These are phyloP conservation scores for Saccharomycopsis vini DNA, from an alignment of 805 yeast species.

Conservation along the genomic window DNA sequence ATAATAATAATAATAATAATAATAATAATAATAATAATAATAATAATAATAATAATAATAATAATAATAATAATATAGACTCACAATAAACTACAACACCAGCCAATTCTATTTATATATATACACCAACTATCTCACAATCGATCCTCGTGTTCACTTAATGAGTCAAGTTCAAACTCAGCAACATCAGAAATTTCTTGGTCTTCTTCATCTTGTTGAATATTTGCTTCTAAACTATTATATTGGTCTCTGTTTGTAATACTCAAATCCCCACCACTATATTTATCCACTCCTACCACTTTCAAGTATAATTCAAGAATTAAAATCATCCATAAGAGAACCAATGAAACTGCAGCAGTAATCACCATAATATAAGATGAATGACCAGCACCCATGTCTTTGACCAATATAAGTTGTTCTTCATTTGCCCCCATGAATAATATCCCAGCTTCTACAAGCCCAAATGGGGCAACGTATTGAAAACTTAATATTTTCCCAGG, in stretches of 20 bases:
- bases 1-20: too few relatives aligned
- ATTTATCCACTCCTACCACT: conserved; percentile 23
- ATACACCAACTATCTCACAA: neutral
- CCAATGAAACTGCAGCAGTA: conserved; percentile 62
- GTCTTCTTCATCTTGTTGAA: neutral
- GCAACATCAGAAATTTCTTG: neutral
- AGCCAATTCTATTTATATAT: neutral
- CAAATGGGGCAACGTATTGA: conserved; percentile 82
- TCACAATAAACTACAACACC: neutral
- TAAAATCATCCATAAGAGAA: conserved; percentile 57
- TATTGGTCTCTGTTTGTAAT: neutral
- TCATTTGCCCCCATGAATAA: conserved; percentile 90
- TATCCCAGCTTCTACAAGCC: conserved; percentile 68
- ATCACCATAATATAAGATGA: conserved; percentile 71
- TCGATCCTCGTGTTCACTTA: neutral
- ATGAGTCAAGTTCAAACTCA: conserved; percentile 12
- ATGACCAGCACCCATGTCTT: conserved; percentile 73
- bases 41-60: too few relatives aligned
- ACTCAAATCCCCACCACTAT: conserved; percentile 4
- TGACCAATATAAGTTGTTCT: conserved; percentile 68
- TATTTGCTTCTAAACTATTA: conserved; percentile 5
- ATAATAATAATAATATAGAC: neutral
- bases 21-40: too few relatives aligned
- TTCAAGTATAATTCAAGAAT: conserved; percentile 49
- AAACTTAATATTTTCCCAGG: conserved; percentile 50